Conservation (phyloP, 2,329 filamentous ascomycete species). For the Myotisia sp. region DNA sequence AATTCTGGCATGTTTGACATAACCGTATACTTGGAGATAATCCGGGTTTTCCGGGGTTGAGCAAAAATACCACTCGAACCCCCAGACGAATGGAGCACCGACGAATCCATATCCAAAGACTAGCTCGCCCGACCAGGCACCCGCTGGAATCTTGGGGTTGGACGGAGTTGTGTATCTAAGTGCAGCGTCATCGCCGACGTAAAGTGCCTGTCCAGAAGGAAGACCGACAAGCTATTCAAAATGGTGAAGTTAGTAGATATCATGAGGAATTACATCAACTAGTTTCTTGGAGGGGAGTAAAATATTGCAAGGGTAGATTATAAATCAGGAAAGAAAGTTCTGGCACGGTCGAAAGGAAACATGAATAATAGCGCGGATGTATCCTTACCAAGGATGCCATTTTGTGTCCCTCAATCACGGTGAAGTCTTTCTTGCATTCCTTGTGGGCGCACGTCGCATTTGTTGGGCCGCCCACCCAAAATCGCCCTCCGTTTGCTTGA, state of each 20-base stretch:
- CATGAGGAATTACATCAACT: not conserved
- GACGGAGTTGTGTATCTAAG: slow-evolving; percentile 4
- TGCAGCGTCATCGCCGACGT: slow-evolving; percentile 2
- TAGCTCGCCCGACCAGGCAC: not conserved
- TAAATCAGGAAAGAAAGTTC: not conserved
- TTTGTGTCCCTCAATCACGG: slow-evolving; percentile 3
- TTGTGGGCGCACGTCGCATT: no score
- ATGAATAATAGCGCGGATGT: no score
- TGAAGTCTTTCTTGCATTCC: no score
- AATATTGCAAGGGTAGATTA: not conserved
- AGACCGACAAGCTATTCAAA: not conserved
- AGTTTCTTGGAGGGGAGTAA: no score
- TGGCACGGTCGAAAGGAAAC: not conserved
- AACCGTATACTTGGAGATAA: slow-evolving; percentile 1
- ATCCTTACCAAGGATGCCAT: slow-evolving; percentile 1
- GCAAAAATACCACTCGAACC: slow-evolving; percentile 3
- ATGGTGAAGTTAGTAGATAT: not conserved
- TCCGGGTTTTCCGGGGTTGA: not conserved
- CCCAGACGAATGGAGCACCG: not conserved
- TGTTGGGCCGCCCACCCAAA: no score
- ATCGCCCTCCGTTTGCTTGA: no score
- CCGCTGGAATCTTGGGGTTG: slow-evolving; percentile 1
- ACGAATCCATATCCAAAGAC: slow-evolving; percentile 1
- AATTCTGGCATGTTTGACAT: slow-evolving; percentile 1
- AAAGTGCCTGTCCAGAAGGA: slow-evolving; percentile 2